Evolutionary conservation across 2,329 filamentous ascomycete genomes (phyloP).

Genomic region (Colletotrichum siamense): DNA sequence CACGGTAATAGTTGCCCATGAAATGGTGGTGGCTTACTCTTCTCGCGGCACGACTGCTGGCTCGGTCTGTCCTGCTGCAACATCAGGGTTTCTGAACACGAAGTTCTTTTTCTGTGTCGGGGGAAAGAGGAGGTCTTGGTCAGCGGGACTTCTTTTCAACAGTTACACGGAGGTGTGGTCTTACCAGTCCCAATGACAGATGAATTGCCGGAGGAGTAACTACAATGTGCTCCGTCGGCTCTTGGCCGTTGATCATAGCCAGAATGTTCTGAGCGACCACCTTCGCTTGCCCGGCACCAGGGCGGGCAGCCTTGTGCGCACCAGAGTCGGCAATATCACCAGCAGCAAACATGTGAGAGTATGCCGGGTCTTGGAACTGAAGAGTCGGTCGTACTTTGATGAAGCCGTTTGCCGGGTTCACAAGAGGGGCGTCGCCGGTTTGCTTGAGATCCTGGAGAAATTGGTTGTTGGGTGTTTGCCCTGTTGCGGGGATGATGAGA

Average conservation of each 20-base stretch:
- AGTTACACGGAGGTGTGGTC: rapidly evolving
- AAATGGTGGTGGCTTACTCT: neutral
- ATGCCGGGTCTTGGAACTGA: slow-evolving; percentile 37
- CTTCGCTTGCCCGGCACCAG: slow-evolving; percentile 48
- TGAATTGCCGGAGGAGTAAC: neutral
- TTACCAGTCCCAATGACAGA: slow-evolving; percentile 8
- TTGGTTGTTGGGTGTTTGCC: neutral
- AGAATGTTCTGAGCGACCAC: slow-evolving; percentile 51
- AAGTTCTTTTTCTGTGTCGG: neutral
- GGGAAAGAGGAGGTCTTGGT: neutral
- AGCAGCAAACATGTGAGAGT: slow-evolving; percentile 49
- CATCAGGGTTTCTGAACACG: neutral
- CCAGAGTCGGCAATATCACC: slow-evolving; percentile 57
- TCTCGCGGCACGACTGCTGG: neutral
- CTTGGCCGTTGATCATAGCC: slow-evolving; percentile 36
- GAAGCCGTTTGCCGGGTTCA: slow-evolving; percentile 3
- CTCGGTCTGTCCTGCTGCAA: neutral
- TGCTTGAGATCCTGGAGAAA: neutral
- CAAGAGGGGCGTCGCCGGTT: neutral
- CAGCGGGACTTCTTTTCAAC: neutral
- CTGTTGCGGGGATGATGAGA: neutral
- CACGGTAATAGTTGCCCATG: rapidly evolving
- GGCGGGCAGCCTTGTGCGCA: slow-evolving; percentile 45
- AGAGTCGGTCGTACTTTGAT: slow-evolving; percentile 49
- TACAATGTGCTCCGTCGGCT: neutral